phyloP scores from a whole-genome alignment of 768 basidiomycete species.

The Hypholoma sublateritium region DNA sequence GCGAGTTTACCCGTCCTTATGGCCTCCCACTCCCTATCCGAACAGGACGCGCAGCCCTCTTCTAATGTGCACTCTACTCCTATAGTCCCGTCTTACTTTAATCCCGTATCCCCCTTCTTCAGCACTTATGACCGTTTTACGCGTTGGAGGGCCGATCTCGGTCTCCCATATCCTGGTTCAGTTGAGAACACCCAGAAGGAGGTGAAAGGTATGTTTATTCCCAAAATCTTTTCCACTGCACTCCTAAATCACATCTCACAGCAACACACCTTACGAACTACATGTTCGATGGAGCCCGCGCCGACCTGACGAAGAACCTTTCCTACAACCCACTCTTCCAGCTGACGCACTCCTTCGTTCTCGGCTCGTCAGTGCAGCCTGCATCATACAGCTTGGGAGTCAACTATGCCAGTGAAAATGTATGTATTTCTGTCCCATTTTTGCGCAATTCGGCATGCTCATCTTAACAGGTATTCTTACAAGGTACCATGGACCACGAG shows the following conservation, averaged over 20 bases:
- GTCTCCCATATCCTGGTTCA: slow-evolving; percentile 88
- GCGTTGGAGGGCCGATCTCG: slow-evolving; percentile 79
- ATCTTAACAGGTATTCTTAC: slow-evolving; percentile 72
- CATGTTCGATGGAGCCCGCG: slow-evolving; percentile 96
- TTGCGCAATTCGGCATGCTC: slow-evolving; percentile 14
- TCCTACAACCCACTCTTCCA: slow-evolving; percentile 97
- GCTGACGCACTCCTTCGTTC: slow-evolving; percentile 92
- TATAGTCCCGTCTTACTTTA: slow-evolving; percentile 36
- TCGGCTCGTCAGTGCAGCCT: slow-evolving; percentile 82
- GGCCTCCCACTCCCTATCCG: slow-evolving; percentile 43
- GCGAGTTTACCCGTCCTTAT: slow-evolving; percentile 29
- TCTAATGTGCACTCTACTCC: slow-evolving; percentile 34
- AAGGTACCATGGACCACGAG: slow-evolving; percentile 93
- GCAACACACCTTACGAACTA: slow-evolving; percentile 92
- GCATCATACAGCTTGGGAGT: slow-evolving; percentile 95
- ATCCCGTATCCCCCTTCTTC: slow-evolving; percentile 57
- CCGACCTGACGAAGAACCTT: slow-evolving; percentile 91
- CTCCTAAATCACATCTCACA: slow-evolving; percentile 29
- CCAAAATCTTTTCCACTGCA: neutral
- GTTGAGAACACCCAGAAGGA: slow-evolving; percentile 93
- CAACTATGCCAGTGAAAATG: slow-evolving; percentile 83
- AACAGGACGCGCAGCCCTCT: slow-evolving; percentile 42
- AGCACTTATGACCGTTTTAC: slow-evolving; percentile 73
- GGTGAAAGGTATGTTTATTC: slow-evolving; percentile 67
- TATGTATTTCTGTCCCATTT: slow-evolving; percentile 32